phyloP scores from a whole-genome alignment of 2,329 filamentous ascomycete species.

The Colletotrichum lindemuthianum region DNA sequence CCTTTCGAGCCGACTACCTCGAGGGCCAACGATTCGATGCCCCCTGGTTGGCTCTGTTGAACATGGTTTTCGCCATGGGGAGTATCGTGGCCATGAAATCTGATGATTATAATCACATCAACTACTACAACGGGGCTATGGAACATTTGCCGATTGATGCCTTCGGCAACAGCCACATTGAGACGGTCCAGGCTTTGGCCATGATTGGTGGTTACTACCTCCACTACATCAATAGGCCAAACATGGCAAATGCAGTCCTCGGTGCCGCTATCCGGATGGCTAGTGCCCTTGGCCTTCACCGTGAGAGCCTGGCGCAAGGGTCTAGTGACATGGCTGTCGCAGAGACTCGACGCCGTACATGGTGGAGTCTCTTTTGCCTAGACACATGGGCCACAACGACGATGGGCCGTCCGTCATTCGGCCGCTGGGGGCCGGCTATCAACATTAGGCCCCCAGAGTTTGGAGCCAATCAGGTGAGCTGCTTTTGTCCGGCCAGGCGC shows the following conservation, averaged over 20 bases:
- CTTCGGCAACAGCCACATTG: conserved; percentile 70
- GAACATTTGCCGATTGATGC: conserved; percentile 73
- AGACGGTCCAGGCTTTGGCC: conserved; percentile 76
- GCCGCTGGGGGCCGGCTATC: conserved; percentile 73
- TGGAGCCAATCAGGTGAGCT: conserved; percentile 51
- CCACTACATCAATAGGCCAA: conserved; percentile 81
- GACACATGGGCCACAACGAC: conserved; percentile 80
- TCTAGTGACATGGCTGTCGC: conserved; percentile 60
- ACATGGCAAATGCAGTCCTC: conserved; percentile 78
- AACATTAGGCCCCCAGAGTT: conserved; percentile 71
- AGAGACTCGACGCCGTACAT: conserved; percentile 73
- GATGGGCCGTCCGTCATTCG: conserved; percentile 75
- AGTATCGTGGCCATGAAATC: conserved; percentile 74
- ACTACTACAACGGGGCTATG: conserved; percentile 76
- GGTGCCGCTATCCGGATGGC: conserved; percentile 79
- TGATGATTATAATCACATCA: conserved; percentile 73
- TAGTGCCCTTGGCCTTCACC: conserved; percentile 77
- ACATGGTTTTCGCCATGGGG: conserved; percentile 81
- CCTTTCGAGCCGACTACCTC: conserved; percentile 70
- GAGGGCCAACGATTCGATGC: conserved; percentile 67
- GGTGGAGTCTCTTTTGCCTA: conserved; percentile 80
- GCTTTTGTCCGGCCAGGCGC: not conserved
- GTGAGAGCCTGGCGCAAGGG: conserved; percentile 62
- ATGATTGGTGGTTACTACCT: conserved; percentile 81
- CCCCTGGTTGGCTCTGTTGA: conserved; percentile 77